These are phyloP conservation scores for Scenedesmus sp. DNA, from an alignment of 163 green algal species.

Conservation along the genomic window DNA sequence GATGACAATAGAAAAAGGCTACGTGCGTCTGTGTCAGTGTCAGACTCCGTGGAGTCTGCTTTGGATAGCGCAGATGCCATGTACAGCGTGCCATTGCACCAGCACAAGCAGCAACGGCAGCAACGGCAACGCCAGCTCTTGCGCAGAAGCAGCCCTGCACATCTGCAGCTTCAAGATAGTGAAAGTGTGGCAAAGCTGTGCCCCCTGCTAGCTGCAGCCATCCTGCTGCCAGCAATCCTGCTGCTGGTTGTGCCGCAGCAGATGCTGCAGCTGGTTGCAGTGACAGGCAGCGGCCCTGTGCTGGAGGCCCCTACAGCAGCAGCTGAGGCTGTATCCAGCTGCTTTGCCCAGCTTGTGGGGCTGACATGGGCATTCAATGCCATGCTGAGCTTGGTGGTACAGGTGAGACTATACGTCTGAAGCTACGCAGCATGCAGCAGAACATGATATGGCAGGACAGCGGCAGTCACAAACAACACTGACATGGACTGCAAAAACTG, in stretches of 20 bases:
- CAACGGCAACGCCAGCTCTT: neutral
- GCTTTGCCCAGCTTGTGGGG: slow-evolving; percentile 1
- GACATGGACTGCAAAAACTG: neutral
- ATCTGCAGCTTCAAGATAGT: slow-evolving; percentile 1
- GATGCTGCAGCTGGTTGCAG: slow-evolving; percentile 24
- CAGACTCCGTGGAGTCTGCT: neutral
- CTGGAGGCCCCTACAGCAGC: neutral
- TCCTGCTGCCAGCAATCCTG: neutral
- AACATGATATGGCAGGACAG: neutral
- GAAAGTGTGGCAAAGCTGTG: neutral
- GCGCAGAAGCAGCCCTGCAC: neutral
- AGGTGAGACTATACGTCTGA: neutral
- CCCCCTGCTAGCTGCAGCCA: slow-evolving; percentile 1
- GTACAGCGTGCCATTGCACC: neutral
- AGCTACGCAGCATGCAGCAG: neutral
- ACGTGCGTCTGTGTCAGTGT: neutral
- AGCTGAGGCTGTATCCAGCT: neutral
- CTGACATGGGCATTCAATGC: neutral
- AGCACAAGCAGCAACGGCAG: neutral
- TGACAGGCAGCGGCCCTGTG: neutral
- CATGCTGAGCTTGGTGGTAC: neutral
- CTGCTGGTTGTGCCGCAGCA: neutral
- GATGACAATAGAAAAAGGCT: neutral
- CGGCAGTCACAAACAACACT: neutral
- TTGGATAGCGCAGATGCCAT: neutral